A percentile compares a stretch with the other conserved stretches of the same genome.
phyloP scores from a whole-genome alignment of 1,284 basidiomycete species.

The Cerrena zonata region DNA sequence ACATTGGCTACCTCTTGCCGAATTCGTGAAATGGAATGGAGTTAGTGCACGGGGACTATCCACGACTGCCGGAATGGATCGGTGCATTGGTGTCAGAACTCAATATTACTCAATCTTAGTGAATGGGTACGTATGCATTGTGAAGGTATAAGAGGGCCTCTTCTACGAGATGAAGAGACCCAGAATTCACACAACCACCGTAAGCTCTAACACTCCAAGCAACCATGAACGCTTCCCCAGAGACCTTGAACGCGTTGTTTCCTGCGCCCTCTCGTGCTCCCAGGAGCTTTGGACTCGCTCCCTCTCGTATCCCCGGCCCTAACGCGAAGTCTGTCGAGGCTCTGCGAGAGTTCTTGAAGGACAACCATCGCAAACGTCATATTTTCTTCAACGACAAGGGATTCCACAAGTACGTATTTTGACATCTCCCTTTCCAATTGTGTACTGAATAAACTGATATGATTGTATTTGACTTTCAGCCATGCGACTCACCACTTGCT shows the following conservation, averaged over 20 bases:
- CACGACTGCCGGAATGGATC: too few relatives aligned
- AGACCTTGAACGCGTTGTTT: slow-evolving; percentile 17
- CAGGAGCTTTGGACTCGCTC: slow-evolving; percentile 10
- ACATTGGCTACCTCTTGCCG: too few relatives aligned
- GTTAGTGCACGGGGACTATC: too few relatives aligned
- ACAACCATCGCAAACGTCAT: slow-evolving; percentile 55
- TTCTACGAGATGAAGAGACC: too few relatives aligned
- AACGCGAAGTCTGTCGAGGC: slow-evolving; percentile 41
- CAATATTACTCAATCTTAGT: too few relatives aligned
- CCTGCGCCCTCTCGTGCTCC: slow-evolving; percentile 15
- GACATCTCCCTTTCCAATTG: background rate
- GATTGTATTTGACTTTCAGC: slow-evolving; percentile 7
- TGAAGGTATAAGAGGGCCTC: too few relatives aligned
- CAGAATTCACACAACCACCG: too few relatives aligned
- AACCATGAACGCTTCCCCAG: slow-evolving; percentile 7
- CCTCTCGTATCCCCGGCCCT: slow-evolving; percentile 41
- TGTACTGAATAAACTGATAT: too few relatives aligned
- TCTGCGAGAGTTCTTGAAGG: slow-evolving; percentile 42
- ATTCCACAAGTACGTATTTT: slow-evolving; percentile 48
- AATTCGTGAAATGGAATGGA: too few relatives aligned
- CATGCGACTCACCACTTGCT: slow-evolving; percentile 16
- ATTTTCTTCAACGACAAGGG: slow-evolving; percentile 55
- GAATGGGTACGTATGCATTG: too few relatives aligned
- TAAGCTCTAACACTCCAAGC: too few relatives aligned
- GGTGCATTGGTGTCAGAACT: too few relatives aligned